Conservation (phyloP, 2,329 filamentous ascomycete genomes). For the Trichoderma koningii region DNA sequence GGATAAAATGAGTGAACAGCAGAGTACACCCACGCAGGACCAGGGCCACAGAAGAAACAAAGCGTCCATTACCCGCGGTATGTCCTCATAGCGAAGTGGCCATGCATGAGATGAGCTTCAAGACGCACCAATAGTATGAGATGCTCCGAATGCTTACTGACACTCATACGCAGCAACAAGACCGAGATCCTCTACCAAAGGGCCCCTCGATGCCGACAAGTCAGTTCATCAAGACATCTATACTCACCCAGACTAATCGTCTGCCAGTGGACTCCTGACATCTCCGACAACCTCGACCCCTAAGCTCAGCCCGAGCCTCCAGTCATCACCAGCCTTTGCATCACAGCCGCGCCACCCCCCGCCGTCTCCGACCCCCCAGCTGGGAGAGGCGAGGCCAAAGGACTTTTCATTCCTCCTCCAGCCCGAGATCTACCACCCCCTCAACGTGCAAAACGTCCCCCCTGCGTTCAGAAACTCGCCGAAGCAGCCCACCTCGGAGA, state of each 20-base stretch:
- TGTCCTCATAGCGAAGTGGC: slow-evolving; percentile 19
- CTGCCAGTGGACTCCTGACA: slow-evolving; percentile 35
- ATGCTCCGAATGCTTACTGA: slow-evolving; percentile 12
- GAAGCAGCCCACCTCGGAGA: slow-evolving; percentile 62
- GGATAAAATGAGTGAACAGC: slow-evolving; percentile 25
- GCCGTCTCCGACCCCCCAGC: slow-evolving; percentile 36
- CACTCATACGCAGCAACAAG: slow-evolving; percentile 47
- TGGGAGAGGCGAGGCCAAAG: slow-evolving; percentile 48
- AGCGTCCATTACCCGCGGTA: slow-evolving; percentile 43
- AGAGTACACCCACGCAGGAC: neutral
- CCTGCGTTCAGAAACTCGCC: slow-evolving; percentile 69
- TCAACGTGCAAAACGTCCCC: slow-evolving; percentile 65
- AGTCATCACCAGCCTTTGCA: slow-evolving; percentile 30
- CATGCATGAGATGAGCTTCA: no score
- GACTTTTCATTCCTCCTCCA: slow-evolving; percentile 81
- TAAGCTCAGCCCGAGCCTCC: slow-evolving; percentile 26
- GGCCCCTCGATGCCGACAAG: slow-evolving; percentile 76
- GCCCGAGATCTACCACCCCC: slow-evolving; percentile 79
- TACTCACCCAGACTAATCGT: slow-evolving; percentile 8
- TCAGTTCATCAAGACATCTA: slow-evolving; percentile 47
- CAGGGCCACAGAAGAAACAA: slow-evolving; percentile 37
- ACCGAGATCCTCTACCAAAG: slow-evolving; percentile 71
- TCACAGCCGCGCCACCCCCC: slow-evolving; percentile 33
- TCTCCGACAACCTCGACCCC: slow-evolving; percentile 36
- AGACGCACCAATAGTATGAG: neutral